Evolutionary conservation across 768 basidiomycete genomes (phyloP).

Genomic region (Lyophyllum shimeji): DNA sequence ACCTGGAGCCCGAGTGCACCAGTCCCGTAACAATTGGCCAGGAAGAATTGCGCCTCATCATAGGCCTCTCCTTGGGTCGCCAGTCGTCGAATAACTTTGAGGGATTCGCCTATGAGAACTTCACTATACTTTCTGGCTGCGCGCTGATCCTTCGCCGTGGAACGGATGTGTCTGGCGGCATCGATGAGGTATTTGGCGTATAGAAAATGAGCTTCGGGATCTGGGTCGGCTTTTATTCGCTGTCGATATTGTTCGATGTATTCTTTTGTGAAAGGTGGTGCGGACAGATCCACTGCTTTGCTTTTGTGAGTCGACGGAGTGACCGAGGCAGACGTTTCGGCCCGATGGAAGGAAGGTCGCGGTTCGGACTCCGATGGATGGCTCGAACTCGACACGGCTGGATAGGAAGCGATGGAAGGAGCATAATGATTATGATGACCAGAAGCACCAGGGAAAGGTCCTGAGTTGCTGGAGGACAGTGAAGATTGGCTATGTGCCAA

Average conservation of each 20-base stretch:
- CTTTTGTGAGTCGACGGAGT: slow-evolving; percentile 60
- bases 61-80: slow-evolving; percentile 92
- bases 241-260: slow-evolving; percentile 98
- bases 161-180: slow-evolving; percentile 89
- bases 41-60: slow-evolving; percentile 97
- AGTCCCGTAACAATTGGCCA: slow-evolving; percentile 96
- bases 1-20: slow-evolving; percentile 94
- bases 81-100: slow-evolving; percentile 90
- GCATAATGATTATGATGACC: slow-evolving; percentile 11
- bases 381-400: slow-evolving; percentile 12
- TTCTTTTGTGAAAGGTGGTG: slow-evolving; percentile 90
- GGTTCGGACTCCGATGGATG: slow-evolving; percentile 54
- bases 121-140: slow-evolving; percentile 91
- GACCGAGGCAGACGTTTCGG: slow-evolving; percentile 57
- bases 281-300: slow-evolving; percentile 79
- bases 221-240: slow-evolving; percentile 95
- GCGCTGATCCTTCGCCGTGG: slow-evolving; percentile 72
- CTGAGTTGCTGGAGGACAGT: slow-evolving; percentile 31
- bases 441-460: slow-evolving; percentile 23
- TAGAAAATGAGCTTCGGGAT: slow-evolving; percentile 95
- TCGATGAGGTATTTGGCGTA: slow-evolving; percentile 99
- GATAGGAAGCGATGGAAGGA: slow-evolving; percentile 25
- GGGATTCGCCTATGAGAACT: slow-evolving; percentile 77
- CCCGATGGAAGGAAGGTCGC: slow-evolving; percentile 56
- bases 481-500: slow-evolving; percentile 23